Base-by-base conservation (phyloP, 306 rosid genomes). In the Malus sylvestris region DNA sequence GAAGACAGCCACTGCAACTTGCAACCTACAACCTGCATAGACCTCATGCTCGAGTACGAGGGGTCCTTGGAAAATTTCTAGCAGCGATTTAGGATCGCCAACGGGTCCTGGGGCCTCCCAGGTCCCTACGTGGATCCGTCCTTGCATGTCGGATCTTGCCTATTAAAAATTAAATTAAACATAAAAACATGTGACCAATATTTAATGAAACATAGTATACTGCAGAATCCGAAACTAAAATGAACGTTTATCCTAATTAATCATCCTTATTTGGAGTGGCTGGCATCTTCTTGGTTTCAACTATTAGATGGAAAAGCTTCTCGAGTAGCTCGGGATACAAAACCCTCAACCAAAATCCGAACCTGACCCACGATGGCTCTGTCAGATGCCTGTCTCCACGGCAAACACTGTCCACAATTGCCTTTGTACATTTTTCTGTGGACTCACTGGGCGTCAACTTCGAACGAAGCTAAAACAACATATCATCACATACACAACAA, bases 321-420 rank as follows among this genome's bases (percentile, higher is more conserved):
- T 71, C 75, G 20, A 71, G 67, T 4, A 72, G 20, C 74, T 67
- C 38, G 40, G 80, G 80, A 25, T 29, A 67, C 38, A 68, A 14
- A 55, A 23, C 29, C 68, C 72, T 76, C 10, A 76, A 32, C 35
- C 67, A 70, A 40, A 76, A 18, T 32, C 35, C 57, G 6, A 53
- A 6, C 52, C 23, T 14, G 19, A 76, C 46, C 89, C 87, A 81
- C 4, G 77, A 8, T 33, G 85, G 87, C 81, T 71, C 83, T 14
- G 80, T 83, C 67, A 83, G 23, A 76, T 68, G 64, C 81, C 62
- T 68, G 25, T 86, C 70, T 68, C 89, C 89, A 35, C 83, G 38
- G 64, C 85, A 83, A 8, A 74, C 82, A 19, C 84, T 77, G 5
- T 66, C 72, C 53, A 86, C 84, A 5, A 81, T 79, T 27, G 82